Evolutionary conservation across 148 eudicot species (phyloP).

Genomic region (Euryodendron excelsum): DNA sequence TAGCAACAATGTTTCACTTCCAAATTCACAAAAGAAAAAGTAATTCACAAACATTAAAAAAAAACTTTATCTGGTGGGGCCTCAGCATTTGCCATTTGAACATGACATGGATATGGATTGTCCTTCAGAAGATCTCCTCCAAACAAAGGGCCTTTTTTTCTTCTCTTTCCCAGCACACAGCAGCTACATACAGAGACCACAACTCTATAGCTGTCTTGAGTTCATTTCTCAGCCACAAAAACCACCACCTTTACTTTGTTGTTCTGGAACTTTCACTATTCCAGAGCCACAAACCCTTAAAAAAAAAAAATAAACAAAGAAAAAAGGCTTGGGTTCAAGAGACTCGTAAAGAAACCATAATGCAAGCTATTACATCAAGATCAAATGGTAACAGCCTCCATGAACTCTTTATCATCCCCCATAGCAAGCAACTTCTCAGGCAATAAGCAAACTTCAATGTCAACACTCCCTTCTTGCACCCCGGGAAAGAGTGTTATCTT

Average conservation of each 20-base stretch:
- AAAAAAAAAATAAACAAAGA: no score
- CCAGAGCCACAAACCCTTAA: no score
- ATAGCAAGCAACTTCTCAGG: constrained; percentile 6
- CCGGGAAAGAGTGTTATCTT: neutral
- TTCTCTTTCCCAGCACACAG: neutral
- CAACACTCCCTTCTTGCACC: constrained; percentile 14
- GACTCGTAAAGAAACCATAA: no score
- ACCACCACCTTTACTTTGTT: neutral
- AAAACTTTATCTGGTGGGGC: neutral
- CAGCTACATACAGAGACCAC: neutral
- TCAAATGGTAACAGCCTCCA: no score
- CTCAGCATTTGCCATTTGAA: neutral
- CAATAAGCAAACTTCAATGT: constrained; percentile 1
- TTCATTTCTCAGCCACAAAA: no score
- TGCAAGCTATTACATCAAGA: no score
- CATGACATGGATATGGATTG: neutral
- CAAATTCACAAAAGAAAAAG: neutral
- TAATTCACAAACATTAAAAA: neutral
- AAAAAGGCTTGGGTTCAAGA: no score
- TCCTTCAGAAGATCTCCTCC: neutral
- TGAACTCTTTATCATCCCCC: no score
- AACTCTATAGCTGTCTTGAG: neutral
- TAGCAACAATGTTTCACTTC: neutral
- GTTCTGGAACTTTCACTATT: neutral
- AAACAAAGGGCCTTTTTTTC: no score